Evolutionary conservation across 169 alveolate species (phyloP).

Genomic region (Babesia bigemina): DNA sequence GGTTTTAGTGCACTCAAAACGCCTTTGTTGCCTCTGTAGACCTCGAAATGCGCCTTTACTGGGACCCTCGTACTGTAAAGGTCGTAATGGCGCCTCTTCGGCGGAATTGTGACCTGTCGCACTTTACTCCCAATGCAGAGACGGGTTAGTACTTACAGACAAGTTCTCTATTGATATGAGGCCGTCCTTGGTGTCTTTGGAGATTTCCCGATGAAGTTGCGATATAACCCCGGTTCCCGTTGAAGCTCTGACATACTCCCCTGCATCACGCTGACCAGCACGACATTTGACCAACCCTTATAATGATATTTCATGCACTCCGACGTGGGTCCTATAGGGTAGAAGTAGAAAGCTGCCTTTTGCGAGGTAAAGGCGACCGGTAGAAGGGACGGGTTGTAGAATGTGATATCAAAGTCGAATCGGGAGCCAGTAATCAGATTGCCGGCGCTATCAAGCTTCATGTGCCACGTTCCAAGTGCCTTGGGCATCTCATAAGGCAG

Average conservation of each 20-base stretch:
- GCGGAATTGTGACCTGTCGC: conserved; percentile 13
- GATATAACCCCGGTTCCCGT: not conserved
- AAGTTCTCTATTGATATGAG: conserved; percentile 21
- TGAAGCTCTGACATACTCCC: not conserved
- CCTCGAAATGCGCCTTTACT: conserved; percentile 1
- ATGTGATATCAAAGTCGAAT: conserved; percentile 38
- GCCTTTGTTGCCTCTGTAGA: not conserved
- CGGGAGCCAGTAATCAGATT: conserved; percentile 71
- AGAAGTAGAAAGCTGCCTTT: conserved; percentile 56
- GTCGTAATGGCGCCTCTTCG: not conserved
- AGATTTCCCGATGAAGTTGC: not conserved
- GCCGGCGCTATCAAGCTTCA: conserved; percentile 32
- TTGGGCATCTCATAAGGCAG: conserved; percentile 1
- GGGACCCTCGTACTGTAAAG: conserved; percentile 5
- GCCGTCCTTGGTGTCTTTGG: conserved; percentile 11
- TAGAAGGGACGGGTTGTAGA: conserved; percentile 65
- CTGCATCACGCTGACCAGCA: not conserved
- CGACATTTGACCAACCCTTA: not conserved
- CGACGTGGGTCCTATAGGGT: conserved; percentile 67
- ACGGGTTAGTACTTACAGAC: conserved; percentile 5
- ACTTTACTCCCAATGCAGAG: not conserved
- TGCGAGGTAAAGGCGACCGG: conserved; percentile 63
- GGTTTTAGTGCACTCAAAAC: conserved; percentile 47
- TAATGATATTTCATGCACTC: conserved; percentile 26
- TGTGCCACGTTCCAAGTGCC: conserved; percentile 42